Percentiles rank a stretch among this genome's conserved stretches.
Conservation (phyloP, 257 asterid genomes). For the Schizonepeta tenuifolia region DNA sequence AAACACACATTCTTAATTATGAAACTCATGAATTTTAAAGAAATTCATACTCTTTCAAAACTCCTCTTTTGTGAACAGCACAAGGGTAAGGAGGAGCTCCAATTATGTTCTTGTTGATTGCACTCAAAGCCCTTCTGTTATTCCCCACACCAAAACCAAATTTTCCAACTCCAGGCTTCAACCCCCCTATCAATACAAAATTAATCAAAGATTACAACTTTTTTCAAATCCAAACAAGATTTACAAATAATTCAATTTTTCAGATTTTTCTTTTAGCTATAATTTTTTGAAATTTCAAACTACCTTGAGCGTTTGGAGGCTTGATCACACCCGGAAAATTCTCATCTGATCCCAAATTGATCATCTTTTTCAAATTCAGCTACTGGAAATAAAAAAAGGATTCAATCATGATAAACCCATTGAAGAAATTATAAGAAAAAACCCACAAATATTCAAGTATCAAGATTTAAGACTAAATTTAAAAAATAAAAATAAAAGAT, state of each 20-base stretch:
- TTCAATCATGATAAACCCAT: constrained; percentile 5
- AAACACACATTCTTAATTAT: neutral
- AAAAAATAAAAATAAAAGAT: neutral
- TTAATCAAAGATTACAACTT: constrained; percentile 17
- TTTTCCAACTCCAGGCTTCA: constrained; percentile 44
- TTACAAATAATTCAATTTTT: neutral
- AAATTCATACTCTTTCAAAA: constrained; percentile 57
- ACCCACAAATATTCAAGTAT: neutral
- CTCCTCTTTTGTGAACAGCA: constrained; percentile 69
- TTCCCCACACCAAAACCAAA: constrained; percentile 34
- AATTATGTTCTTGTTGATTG: constrained; percentile 61
- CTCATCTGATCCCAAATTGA: constrained; percentile 78
- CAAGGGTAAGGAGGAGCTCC: constrained; percentile 60
- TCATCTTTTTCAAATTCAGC: constrained; percentile 24
- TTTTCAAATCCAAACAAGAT: constrained; percentile 9
- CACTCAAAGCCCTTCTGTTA: constrained; percentile 76
- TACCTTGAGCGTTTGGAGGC: constrained; percentile 66
- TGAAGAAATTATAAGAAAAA: neutral
- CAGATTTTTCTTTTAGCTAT: neutral
- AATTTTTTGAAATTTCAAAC: constrained; percentile 26
- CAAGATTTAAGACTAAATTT: constrained; percentile 32
- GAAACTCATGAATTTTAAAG: neutral
- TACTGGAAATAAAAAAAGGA: constrained; percentile 24
- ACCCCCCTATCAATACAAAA: constrained; percentile 43
- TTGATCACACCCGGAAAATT: constrained; percentile 52